Conservation (phyloP, 75 land plant genomes). For the Pinus taeda region DNA sequence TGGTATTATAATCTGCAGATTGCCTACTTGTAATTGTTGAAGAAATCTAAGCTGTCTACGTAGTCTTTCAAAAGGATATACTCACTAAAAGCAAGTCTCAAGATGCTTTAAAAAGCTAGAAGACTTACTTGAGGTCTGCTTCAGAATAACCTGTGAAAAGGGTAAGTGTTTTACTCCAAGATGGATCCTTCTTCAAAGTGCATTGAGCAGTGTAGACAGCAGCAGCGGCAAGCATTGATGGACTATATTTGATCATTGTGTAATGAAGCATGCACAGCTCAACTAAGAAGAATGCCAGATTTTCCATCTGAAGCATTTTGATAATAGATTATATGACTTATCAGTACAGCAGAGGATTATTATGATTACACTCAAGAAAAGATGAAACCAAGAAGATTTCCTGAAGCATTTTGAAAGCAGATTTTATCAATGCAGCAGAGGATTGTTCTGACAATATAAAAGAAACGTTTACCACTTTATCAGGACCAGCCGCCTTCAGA, state of each 20-base stretch:
- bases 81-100: neutral
- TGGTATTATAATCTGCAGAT: too few species aligned
- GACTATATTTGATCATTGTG: slow-evolving; percentile 47
- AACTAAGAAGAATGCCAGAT: slow-evolving; percentile 62
- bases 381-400: neutral
- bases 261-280: slow-evolving; percentile 82
- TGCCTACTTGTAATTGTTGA: too few species aligned
- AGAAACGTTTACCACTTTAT: slow-evolving; percentile 41
- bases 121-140: slow-evolving; percentile 57
- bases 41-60: too few species aligned
- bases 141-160: slow-evolving; percentile 77
- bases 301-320: slow-evolving; percentile 41
- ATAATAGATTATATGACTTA: neutral
- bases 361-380: neutral
- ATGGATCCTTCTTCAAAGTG: slow-evolving; percentile 55
- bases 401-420: neutral
- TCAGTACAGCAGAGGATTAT: neutral
- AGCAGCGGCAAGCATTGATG: slow-evolving; percentile 80
- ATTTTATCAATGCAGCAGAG: neutral
- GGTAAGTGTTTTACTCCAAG: slow-evolving; percentile 72
- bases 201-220: slow-evolving; percentile 80
- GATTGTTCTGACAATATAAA: slow-evolving; percentile 8
- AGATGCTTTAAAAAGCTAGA: neutral
- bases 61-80: neutral
- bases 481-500: slow-evolving; percentile 71